Evolutionary conservation across 768 basidiomycete species (phyloP).

Genomic region (Suillus occidentalis): DNA sequence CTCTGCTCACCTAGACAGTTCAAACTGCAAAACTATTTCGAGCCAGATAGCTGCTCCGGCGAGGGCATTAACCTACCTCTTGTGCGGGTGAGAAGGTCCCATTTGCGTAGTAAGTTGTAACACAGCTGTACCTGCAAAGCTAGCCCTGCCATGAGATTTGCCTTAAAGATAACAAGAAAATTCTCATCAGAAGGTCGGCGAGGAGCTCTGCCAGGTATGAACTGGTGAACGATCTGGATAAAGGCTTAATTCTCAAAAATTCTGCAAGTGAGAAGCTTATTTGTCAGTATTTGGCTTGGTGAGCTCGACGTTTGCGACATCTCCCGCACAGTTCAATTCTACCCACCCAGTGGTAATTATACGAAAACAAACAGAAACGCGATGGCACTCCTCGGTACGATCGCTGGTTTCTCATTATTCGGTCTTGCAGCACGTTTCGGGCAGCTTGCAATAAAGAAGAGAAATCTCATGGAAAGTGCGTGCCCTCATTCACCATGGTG

Average conservation of each 20-base stretch:
- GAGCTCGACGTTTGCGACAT: neutral
- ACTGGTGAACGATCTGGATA: no score
- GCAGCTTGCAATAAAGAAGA: constrained; percentile 83
- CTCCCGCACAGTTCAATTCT: neutral
- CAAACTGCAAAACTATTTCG: no score
- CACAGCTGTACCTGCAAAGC: no score
- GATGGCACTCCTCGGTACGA: constrained; percentile 67
- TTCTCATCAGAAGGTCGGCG: neutral
- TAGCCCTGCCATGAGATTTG: neutral
- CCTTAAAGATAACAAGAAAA: neutral
- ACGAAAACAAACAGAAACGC: constrained; percentile 9
- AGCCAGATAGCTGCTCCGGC: no score
- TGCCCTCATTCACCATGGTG: constrained; percentile 17
- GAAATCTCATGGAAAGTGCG: constrained; percentile 80
- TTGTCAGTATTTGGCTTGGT: neutral
- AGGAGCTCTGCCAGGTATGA: neutral
- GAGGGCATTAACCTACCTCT: no score
- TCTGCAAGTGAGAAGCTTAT: neutral
- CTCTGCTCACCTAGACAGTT: no score
- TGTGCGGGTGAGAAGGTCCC: no score
- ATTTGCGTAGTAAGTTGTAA: no score
- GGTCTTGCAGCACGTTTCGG: constrained; percentile 83
- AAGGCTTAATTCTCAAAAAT: no score
- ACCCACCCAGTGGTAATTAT: neutral
- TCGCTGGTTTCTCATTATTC: constrained; percentile 77